Conservation (phyloP, 2,329 filamentous ascomycete species). For the Pestalotiopsis sp. region DNA sequence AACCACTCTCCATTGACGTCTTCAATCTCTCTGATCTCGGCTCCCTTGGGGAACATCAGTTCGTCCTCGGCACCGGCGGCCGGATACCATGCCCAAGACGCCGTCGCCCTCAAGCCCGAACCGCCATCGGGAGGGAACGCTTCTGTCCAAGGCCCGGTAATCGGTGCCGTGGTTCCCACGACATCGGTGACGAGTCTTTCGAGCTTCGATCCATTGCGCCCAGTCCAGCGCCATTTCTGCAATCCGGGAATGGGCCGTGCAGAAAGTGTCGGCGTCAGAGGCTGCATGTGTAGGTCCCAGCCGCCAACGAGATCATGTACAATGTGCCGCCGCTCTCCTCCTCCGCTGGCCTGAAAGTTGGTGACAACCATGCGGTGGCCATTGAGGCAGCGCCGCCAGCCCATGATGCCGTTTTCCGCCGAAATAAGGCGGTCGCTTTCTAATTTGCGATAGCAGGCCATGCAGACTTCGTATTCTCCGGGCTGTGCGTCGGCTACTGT, state of each 20-base stretch:
- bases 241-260: slow-evolving; percentile 30
- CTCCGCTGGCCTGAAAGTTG: slow-evolving; percentile 69
- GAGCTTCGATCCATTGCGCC: slow-evolving; percentile 35
- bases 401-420: slow-evolving; percentile 72
- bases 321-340: slow-evolving; percentile 68
- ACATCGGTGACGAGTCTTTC: slow-evolving; percentile 53
- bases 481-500: slow-evolving; percentile 44
- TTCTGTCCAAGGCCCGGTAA: slow-evolving; percentile 25
- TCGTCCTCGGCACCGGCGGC: slow-evolving; percentile 68
- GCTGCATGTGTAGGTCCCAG: slow-evolving; percentile 63
- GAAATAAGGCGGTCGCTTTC: slow-evolving; percentile 66
- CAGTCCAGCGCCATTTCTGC: slow-evolving; percentile 55
- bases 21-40: slow-evolving; percentile 80
- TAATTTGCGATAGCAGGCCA: slow-evolving; percentile 72
- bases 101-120: slow-evolving; percentile 62
- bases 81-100: slow-evolving; percentile 80
- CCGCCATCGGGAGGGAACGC: slow-evolving; percentile 77
- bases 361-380: slow-evolving; percentile 86
- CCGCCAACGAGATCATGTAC: slow-evolving; percentile 79
- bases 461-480: slow-evolving; percentile 89
- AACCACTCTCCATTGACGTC: slow-evolving; percentile 92
- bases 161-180: slow-evolving; percentile 47
- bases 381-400: slow-evolving; percentile 80
- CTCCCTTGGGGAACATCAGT: slow-evolving; percentile 79
- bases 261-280: slow-evolving; percentile 39